Base-by-base conservation (phyloP, 2,329 filamentous ascomycete genomes). In the Fusarium secorum region DNA sequence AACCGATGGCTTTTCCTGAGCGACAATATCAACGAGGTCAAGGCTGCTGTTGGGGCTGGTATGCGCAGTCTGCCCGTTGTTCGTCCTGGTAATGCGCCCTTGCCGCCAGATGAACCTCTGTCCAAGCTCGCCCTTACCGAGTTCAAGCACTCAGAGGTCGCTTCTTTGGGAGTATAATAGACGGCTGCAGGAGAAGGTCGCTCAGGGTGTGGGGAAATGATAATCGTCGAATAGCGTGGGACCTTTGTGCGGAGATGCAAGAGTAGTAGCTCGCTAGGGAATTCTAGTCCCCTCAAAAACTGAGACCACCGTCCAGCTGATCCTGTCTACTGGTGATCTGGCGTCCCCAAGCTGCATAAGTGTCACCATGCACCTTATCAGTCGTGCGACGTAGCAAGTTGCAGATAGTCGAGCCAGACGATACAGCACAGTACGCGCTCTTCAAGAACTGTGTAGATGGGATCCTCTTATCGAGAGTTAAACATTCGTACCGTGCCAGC, bases 1-100 rank as follows among this genome's bases (percentile, higher is more conserved):
- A 79, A 79, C 15, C 83, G 87, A 60, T 92, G 92, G 83, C 83
- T 94, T n/a, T 96, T 96, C 79, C 82, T 95, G 66, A 95, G 92
- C 76, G 93, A 96, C 81, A 94, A 94, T 76, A 85, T 93, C 48
- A 88, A 87, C 76, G 90, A 92, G 80, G 89, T 92, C 38, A 84
- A 86, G 55, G 89, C 90, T 51, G 90, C 90, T 44, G 84, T 84
- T 67, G 81, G 80, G 61, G 87, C 89, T 15, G 90, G 89, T n/a
- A 89, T 92, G 87, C 83, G 85, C 74, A 87, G 87, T 75, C 81
- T 87, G 57, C 84, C 91, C 7, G 88, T 92, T 60, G 81, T 86
- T 60, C 86, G 93, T 60, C 90, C 91, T 20, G 93, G 92, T 17
- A 96, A 96, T 80, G 86, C 88, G 39, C 85, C 85, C 33, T 81